phyloP scores from a whole-genome alignment of 108 stramenopile genomes.

The Epithemia pelagica region DNA sequence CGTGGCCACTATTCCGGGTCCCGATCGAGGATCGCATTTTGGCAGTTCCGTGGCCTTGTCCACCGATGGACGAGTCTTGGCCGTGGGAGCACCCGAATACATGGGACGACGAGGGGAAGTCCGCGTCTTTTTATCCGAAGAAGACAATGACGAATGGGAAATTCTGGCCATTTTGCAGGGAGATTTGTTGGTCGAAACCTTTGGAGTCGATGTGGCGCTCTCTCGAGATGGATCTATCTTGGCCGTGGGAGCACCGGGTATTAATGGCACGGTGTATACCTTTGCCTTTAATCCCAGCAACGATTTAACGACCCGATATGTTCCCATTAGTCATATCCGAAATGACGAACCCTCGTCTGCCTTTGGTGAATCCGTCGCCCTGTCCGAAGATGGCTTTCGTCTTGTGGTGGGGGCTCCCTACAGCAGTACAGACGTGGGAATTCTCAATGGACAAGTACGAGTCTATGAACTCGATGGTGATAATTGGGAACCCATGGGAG shows the following conservation, averaged over 20 bases:
- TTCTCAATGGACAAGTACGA: slow-evolving; percentile 25
- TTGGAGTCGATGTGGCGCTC: slow-evolving; percentile 32
- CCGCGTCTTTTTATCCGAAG: background rate
- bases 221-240: slow-evolving; percentile 33
- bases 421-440: slow-evolving; percentile 18
- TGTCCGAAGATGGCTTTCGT: slow-evolving; percentile 42
- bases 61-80: slow-evolving; percentile 32
- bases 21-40: slow-evolving; percentile 11
- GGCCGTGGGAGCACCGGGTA: slow-evolving; percentile 34
- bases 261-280: slow-evolving; percentile 20
- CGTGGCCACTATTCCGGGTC: background rate
- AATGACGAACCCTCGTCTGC: slow-evolving; percentile 20
- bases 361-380: slow-evolving; percentile 52
- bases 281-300: slow-evolving; percentile 1
- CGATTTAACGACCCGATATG: slow-evolving; percentile 1
- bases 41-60: slow-evolving; percentile 34
- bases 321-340: slow-evolving; percentile 12
- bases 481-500: slow-evolving; percentile 18
- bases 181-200: background rate
- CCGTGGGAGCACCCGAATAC: slow-evolving; percentile 27
- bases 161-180: background rate
- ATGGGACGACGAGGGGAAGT: background rate
- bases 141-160: background rate
- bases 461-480: slow-evolving; percentile 35
- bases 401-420: slow-evolving; percentile 65